Evolutionary conservation across 768 basidiomycete genomes (phyloP).

Genomic region (Rhodotorula toruloides): DNA sequence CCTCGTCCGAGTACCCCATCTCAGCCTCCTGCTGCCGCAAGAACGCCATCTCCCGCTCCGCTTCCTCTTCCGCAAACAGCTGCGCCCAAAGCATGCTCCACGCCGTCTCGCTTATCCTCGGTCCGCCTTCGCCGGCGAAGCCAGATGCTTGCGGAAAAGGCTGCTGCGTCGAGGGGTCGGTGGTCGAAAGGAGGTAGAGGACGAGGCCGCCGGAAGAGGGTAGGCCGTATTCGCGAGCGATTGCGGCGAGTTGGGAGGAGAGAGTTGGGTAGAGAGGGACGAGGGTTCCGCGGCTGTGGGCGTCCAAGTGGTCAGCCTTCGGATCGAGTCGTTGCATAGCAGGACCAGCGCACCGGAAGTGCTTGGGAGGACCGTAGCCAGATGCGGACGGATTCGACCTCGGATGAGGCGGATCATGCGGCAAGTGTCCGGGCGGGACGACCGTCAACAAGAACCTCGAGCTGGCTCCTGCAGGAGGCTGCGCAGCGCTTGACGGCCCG

Average conservation of each 20-base stretch:
- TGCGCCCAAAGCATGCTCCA: conserved; percentile 76
- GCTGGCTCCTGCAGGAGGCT: background rate
- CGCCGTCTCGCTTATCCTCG: conserved; percentile 75
- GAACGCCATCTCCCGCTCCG: background rate
- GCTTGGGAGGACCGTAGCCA: conserved; percentile 46
- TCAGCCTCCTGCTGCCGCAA: conserved; percentile 1
- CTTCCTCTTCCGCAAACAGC: conserved; percentile 37
- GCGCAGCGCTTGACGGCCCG: background rate
- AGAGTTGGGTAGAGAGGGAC: conserved; percentile 78
- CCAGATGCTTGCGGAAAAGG: conserved; percentile 43
- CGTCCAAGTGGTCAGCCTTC: background rate
- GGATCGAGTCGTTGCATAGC: background rate
- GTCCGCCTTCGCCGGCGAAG: conserved; percentile 55
- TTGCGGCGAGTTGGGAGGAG: conserved; percentile 73
- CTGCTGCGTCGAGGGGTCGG: conserved; percentile 37
- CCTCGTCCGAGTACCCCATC: conserved; percentile 11
- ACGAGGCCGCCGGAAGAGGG: conserved; percentile 78
- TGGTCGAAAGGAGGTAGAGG: conserved; percentile 66
- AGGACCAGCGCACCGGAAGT: conserved; percentile 48
- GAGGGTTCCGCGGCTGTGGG: conserved; percentile 68
- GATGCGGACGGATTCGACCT: conserved; percentile 49
- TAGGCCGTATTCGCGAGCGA: conserved; percentile 87
- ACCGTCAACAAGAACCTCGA: conserved; percentile 76
- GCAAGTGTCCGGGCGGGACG: conserved; percentile 68
- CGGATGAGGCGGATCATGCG: conserved; percentile 52